phyloP scores from a whole-genome alignment of 106 monocot species.

The Agapanthus africanus region DNA sequence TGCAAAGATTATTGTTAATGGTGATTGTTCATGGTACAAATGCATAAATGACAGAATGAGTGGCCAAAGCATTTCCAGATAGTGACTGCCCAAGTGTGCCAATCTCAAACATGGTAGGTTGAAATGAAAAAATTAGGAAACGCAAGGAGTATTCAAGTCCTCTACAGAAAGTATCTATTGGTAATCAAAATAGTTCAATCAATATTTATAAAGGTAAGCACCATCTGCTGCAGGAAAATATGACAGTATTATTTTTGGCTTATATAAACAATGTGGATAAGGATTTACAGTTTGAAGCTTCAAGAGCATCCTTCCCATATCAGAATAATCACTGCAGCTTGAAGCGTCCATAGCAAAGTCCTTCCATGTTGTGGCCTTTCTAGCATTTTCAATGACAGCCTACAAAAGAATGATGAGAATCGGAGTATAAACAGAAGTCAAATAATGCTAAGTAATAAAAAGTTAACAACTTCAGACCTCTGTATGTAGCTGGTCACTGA shows the following conservation, averaged over 20 bases:
- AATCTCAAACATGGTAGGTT: not conserved
- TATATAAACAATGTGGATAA: conserved; percentile 4
- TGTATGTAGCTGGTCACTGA: conserved; percentile 62
- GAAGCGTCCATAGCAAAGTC: conserved; percentile 77
- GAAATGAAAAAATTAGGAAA: not conserved
- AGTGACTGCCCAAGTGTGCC: not conserved
- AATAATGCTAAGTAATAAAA: not conserved
- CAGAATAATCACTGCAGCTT: conserved; percentile 46
- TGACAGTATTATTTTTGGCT: too few relatives aligned
- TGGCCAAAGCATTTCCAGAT: not conserved
- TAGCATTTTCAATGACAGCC: conserved; percentile 67
- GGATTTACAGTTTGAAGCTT: conserved; percentile 65
- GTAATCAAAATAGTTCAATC: too few relatives aligned
- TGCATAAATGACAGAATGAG: not conserved
- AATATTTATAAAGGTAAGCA: too few relatives aligned
- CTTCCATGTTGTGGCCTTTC: conserved; percentile 51
- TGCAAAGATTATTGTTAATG: not conserved
- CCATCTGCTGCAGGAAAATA: too few relatives aligned
- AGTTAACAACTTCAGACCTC: conserved; percentile 35
- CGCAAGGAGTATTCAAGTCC: not conserved
- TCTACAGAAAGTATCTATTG: not conserved
- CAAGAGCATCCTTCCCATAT: conserved; percentile 71
- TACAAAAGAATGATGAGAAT: conserved; percentile 7
- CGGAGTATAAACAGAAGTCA: conserved; percentile 7
- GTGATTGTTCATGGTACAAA: not conserved